Evolutionary conservation across 2,329 filamentous ascomycete species (phyloP).

Genomic region (Ceratocystis smalleyi): DNA sequence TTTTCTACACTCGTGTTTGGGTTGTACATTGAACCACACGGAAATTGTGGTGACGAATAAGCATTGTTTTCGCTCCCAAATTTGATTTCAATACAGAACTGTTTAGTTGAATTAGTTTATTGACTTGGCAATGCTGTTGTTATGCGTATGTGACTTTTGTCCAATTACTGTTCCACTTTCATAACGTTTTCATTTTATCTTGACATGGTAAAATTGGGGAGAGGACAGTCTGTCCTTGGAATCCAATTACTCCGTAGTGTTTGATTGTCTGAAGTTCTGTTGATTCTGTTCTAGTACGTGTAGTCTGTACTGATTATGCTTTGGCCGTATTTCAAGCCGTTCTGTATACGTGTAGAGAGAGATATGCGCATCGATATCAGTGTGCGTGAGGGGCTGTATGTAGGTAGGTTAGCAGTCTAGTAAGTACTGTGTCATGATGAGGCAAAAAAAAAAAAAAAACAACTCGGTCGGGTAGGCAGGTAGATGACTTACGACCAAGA

Average conservation of each 20-base stretch:
- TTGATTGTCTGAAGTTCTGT: background rate
- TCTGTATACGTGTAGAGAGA: background rate
- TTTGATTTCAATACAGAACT: slow-evolving; percentile 13
- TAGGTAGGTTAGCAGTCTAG: background rate
- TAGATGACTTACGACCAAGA: slow-evolving; percentile 54
- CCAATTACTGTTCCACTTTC: too few relatives aligned
- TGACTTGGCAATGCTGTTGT: too few relatives aligned
- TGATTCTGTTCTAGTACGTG: background rate
- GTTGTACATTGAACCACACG: slow-evolving; percentile 60
- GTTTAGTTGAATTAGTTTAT: background rate
- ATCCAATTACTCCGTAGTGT: too few relatives aligned
- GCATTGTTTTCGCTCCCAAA: slow-evolving; percentile 24
- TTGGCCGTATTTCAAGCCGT: background rate
- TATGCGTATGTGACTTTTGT: too few relatives aligned
- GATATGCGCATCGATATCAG: background rate
- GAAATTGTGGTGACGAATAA: slow-evolving; percentile 47
- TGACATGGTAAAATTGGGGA: too few relatives aligned
- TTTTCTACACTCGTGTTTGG: slow-evolving; percentile 42
- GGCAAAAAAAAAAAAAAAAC: too few relatives aligned
- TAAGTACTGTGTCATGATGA: background rate
- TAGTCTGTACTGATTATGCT: background rate
- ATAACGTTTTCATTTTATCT: too few relatives aligned
- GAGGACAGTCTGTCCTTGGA: too few relatives aligned
- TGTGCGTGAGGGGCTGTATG: slow-evolving; percentile 9
- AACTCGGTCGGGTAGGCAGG: background rate